Evolutionary conservation across 2,329 filamentous ascomycete genomes (phyloP), one percentile per base, ranked within the genome.

Genomic region (Cladosporium sphaerospermum): DNA sequence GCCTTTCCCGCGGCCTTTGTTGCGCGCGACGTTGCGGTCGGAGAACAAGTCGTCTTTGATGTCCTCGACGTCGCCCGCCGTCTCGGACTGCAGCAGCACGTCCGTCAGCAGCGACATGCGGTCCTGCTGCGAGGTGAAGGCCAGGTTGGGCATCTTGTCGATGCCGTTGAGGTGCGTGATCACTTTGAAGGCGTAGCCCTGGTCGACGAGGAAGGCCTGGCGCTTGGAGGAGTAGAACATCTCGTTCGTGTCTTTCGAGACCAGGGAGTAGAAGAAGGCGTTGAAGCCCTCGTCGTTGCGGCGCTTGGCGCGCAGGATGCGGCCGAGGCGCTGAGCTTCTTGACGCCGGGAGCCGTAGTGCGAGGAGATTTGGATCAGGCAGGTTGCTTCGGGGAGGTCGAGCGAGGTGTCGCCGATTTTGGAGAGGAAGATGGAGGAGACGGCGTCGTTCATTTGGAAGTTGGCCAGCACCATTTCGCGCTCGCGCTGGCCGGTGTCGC

Each of bases 351-450:
- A 97, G 57, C 93, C 93, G 64, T 96, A 99, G 67, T 99, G 93
- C 0, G 92, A 95, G 0, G 92, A 96, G 46, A 99, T 96, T 64
- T 97, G 93, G 56, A 97, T 97, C 3, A 99, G 78, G 64, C 91
- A 96, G 0, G 93, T 99, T 0, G 93, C 93, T 73, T 97, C 93
- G 0, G 93, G 93, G 18, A 99, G 74, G 73, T 99, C 93, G 9
- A 99, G 83, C n/a, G 92, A 97, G 0, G 93, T 99, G 67, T 97
- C 93, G 39, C 93, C 93, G 64, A 99, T 97, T 72, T 97, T 97
- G 53, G 90, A 96, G 1, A 97, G 76, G 73, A 99, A 96, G 43
- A 99, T 83, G 1, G 92, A 97, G 68, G 92, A 95, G 63, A 96
- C 86, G 5, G 84, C 76, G 13, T 90, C 85, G 64, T 96, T 96